A percentile compares a stretch with the other conserved stretches of the same genome.
phyloP scores from a whole-genome alignment of 495 filamentous ascomycete genomes.

The Aspergillus homomorphus region DNA sequence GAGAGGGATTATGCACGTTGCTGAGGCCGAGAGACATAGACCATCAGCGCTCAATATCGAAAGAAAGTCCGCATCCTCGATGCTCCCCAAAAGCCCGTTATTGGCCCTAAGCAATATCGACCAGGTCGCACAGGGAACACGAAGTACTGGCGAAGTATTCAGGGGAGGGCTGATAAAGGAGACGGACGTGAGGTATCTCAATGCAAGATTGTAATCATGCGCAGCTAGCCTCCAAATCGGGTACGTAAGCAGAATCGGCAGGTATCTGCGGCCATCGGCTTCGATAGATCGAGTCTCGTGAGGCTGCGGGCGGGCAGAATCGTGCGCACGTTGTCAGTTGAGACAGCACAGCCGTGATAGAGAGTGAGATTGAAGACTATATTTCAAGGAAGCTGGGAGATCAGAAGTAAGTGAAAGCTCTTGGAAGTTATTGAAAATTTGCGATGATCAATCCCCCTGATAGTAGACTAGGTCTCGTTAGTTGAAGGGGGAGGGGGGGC shows the following conservation, averaged over 20 bases:
- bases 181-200: background rate
- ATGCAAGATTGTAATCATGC: conserved; percentile 3
- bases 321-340: background rate
- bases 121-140: background rate
- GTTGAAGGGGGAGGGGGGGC: conserved; percentile 5
- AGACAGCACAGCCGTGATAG: background rate
- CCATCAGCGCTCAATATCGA: background rate
- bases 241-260: conserved; percentile 6
- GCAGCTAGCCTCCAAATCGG: conserved; percentile 5
- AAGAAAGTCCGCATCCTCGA: conserved; percentile 1
- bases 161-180: conserved; percentile 1
- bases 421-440: background rate
- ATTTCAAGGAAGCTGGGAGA: background rate
- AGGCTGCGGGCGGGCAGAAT: background rate
- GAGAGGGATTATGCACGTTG: conserved; percentile 1
- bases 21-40: background rate
- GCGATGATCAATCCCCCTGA: conserved; percentile 10
- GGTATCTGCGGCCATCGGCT: conserved; percentile 2
- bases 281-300: background rate
- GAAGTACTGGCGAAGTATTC: background rate
- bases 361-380: background rate
- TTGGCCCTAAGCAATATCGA: background rate
- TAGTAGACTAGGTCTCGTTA: conserved; percentile 4
- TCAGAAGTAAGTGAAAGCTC: background rate
- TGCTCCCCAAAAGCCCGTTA: background rate